Conservation (phyloP, 805 yeast genomes). For the Candida boleticola region DNA sequence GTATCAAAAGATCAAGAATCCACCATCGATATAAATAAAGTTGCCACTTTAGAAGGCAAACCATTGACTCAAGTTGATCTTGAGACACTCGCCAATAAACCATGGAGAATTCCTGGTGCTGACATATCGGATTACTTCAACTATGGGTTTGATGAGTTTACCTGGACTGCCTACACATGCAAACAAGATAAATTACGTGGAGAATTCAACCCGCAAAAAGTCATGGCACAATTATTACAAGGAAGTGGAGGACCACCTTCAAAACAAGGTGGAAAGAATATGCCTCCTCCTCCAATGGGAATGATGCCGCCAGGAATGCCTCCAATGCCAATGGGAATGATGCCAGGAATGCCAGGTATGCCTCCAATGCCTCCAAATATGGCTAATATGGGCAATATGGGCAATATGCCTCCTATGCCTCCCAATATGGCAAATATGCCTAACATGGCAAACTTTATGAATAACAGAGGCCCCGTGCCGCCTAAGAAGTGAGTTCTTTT, state of each 20-base stretch:
- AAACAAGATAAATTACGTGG: slow-evolving; percentile 81
- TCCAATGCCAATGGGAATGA: slow-evolving; percentile 21
- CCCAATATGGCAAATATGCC: slow-evolving; percentile 24
- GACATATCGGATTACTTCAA: slow-evolving; percentile 93
- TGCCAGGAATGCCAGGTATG: slow-evolving; percentile 15
- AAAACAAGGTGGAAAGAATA: slow-evolving; percentile 10
- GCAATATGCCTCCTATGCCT: slow-evolving; percentile 15
- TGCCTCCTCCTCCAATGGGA: slow-evolving; percentile 12
- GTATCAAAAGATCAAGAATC: slow-evolving; percentile 31
- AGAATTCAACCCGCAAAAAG: slow-evolving; percentile 78
- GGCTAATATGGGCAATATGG: slow-evolving; percentile 23
- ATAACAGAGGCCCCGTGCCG: slow-evolving; percentile 6
- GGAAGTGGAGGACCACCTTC: slow-evolving; percentile 13
- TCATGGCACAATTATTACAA: slow-evolving; percentile 59
- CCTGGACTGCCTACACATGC: slow-evolving; percentile 91
- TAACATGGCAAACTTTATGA: slow-evolving; percentile 20
- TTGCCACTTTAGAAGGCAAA: slow-evolving; percentile 73
- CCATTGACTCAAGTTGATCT: slow-evolving; percentile 80
- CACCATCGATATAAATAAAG: slow-evolving; percentile 61
- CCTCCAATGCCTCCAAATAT: slow-evolving; percentile 21
- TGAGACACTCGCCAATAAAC: slow-evolving; percentile 85
- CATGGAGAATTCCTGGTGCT: slow-evolving; percentile 98
- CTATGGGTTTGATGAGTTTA: slow-evolving; percentile 92
- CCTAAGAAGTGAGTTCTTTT: slow-evolving; percentile 1
- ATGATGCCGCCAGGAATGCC: slow-evolving; percentile 21